Conservation (phyloP, 805 yeast genomes). For the Brettanomyces custersianus region DNA sequence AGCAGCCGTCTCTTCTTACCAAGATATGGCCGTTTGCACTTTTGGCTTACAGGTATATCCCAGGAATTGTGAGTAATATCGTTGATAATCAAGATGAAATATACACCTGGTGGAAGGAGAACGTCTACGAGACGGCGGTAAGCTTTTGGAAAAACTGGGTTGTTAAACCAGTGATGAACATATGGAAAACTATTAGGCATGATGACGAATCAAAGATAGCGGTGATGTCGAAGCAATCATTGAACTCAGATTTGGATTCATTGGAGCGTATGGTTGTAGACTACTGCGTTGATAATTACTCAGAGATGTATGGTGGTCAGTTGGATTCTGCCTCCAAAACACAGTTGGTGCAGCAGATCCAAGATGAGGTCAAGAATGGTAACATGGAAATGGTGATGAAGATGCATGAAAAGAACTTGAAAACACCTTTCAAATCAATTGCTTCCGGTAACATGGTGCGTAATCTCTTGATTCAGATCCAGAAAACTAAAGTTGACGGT, state of each 20-base stretch:
- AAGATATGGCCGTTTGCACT: slow-evolving; percentile 53
- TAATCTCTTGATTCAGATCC: slow-evolving; percentile 81
- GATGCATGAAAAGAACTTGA: slow-evolving; percentile 69
- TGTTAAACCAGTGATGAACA: slow-evolving; percentile 60
- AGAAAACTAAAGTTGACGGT: slow-evolving; percentile 93
- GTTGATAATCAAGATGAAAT: slow-evolving; percentile 48
- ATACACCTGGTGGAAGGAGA: slow-evolving; percentile 44
- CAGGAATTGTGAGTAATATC: slow-evolving; percentile 33
- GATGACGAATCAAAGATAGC: slow-evolving; percentile 70
- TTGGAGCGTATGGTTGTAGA: slow-evolving; percentile 84
- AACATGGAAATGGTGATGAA: slow-evolving; percentile 74
- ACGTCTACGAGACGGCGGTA: slow-evolving; percentile 50
- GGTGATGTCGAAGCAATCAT: slow-evolving; percentile 68
- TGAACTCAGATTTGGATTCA: slow-evolving; percentile 69
- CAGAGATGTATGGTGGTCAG: slow-evolving; percentile 6
- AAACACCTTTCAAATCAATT: slow-evolving; percentile 55
- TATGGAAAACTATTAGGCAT: slow-evolving; percentile 73
- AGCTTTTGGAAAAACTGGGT: slow-evolving; percentile 83
- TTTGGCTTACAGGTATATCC: slow-evolving; percentile 39
- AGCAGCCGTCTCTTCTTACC: slow-evolving; percentile 32
- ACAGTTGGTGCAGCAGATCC: slow-evolving; percentile 22
- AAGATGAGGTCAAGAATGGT: slow-evolving; percentile 52
- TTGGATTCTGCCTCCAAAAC: slow-evolving; percentile 11
- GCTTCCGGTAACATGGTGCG: slow-evolving; percentile 66
- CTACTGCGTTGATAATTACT: slow-evolving; percentile 37